Percentiles rank a stretch among this genome's conserved stretches.
phyloP scores from a whole-genome alignment of 345 rosid genomes.

The Arabidopsis thaliana region DNA sequence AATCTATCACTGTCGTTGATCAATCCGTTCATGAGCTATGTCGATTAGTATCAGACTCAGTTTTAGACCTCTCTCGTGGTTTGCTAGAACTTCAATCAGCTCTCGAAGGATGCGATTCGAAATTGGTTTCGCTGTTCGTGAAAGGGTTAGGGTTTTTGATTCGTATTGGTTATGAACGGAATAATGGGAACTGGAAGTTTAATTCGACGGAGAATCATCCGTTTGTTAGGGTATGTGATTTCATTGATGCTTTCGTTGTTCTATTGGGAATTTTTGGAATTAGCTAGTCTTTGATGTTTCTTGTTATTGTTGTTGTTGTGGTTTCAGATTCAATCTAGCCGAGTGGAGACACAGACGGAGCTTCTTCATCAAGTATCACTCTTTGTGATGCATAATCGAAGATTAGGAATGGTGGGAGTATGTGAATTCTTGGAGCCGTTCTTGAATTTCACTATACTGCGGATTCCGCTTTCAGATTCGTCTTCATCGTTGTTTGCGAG shows the following conservation, averaged over 20 bases:
- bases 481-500: constrained; percentile 55
- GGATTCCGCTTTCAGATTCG: constrained; percentile 55
- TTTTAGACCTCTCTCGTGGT: constrained; percentile 57
- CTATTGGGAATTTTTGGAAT: not conserved
- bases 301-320: not conserved
- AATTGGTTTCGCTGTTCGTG: constrained; percentile 58
- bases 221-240: constrained; percentile 65
- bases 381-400: constrained; percentile 58
- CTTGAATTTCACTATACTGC: constrained; percentile 58
- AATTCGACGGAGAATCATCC: constrained; percentile 71
- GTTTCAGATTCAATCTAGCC: constrained; percentile 69
- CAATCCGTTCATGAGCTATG: constrained; percentile 91
- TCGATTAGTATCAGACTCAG: constrained; percentile 69
- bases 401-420: constrained; percentile 61
- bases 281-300: not conserved
- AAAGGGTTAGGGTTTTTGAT: constrained; percentile 73
- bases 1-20: constrained; percentile 75
- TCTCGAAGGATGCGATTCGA: constrained; percentile 73
- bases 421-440: constrained; percentile 85
- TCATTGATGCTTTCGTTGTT: not conserved
- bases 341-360: constrained; percentile 69
- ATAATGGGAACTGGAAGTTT: constrained; percentile 58
- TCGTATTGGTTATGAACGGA: constrained; percentile 58
- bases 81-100: constrained; percentile 87
- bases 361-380: constrained; percentile 72